These are phyloP conservation scores for Chlorella variabilis DNA, from an alignment of 163 green algal species.

Conservation along the genomic window DNA sequence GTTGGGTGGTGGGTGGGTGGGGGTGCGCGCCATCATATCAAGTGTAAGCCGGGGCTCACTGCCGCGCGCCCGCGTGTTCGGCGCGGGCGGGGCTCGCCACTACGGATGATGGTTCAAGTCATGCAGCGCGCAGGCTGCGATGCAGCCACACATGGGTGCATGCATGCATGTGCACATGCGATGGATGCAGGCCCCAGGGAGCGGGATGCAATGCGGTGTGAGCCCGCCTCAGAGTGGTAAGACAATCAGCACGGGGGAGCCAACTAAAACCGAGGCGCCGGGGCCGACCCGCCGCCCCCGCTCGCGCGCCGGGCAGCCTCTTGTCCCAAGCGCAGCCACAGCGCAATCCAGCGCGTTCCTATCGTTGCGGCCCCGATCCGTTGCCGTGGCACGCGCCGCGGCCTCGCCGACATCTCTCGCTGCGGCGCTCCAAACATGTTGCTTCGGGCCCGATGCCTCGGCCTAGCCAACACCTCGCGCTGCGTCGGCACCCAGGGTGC, in stretches of 20 bases:
- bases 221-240: not conserved
- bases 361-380: no score
- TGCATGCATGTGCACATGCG: not conserved
- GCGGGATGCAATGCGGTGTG: not conserved
- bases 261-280: not conserved
- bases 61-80: not conserved
- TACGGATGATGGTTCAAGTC: not conserved
- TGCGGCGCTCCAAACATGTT: no score
- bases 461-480: no score
- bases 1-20: not conserved
- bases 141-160: not conserved
- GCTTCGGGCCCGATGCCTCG: no score
- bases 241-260: not conserved
- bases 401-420: no score
- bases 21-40: slow-evolving; percentile 5
- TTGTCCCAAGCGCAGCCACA: not conserved
- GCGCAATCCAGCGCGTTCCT: no score
- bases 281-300: no score
- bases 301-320: not conserved
- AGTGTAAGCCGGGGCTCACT: not conserved
- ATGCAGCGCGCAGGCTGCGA: not conserved
- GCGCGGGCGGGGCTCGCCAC: not conserved
- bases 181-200: no score
- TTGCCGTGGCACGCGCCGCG: no score
- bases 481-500: no score